Base-by-base conservation (phyloP, 257 asterid species). In the Knoxia roxburghii region DNA sequence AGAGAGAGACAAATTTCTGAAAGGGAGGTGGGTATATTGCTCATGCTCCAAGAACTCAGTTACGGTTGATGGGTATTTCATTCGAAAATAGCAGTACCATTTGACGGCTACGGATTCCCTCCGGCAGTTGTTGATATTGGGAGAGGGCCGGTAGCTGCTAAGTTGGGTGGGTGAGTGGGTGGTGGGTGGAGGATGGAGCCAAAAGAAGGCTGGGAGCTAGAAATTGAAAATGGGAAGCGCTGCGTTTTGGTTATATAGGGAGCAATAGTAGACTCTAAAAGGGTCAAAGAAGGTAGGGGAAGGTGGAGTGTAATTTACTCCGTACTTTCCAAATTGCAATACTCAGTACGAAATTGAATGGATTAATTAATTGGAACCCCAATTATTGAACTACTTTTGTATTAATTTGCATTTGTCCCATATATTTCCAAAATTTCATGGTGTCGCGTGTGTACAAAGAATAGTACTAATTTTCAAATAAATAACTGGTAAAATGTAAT, bases 1-100 rank as follows among this genome's bases (percentile, higher is more conserved):
- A 81, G 85, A 57, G 91, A 61, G 60, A 83, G 81, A 26, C 86
- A 84, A 41, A 77, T 43, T 63, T 84, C 84, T 29, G 95, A 81
- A 26, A 84, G 86, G 64, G 88, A 81, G 15, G 80, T 51, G 8
- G 88, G 88, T 55, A 78, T 70, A 48, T 80, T 82, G 61, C 90
- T 67, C 95, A 87, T 84, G 80, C 39, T 71, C 64, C 43, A 15
- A 12, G 1, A 4, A 9, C 41, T 21, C 27, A 21, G 23, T 24
- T 17, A 15, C 7, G 48, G 21, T n/a, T 15, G 61, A 26, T 51
- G 60, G 56, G 70, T 11, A 4, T 73, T 72, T 86, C 87, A 78
- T 8, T 41, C 46, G 46, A 11, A 41, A 41, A 4, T 37, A 9
- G 4, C 9, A 37, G 6, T 1, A 41, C 46, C 46, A 41, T 41